Conservation (phyloP, 192 early-diverging fungal genomes). For the Neocallimastix lanati region DNA sequence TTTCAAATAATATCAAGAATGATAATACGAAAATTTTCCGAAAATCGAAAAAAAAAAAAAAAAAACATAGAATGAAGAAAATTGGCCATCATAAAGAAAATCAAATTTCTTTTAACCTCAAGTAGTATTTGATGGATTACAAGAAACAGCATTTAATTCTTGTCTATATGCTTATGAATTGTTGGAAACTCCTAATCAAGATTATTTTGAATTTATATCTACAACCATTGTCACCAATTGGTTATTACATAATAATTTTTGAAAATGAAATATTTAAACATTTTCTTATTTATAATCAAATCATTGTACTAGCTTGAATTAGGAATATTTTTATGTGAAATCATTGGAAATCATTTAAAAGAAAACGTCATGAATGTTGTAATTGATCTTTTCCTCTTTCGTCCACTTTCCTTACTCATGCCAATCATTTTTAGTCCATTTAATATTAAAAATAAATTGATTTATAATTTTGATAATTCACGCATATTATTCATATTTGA, state of each 20-base stretch:
- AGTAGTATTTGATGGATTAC: background rate
- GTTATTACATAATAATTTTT: background rate
- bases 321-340: background rate
- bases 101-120: background rate
- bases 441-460: slow-evolving; percentile 6
- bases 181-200: background rate
- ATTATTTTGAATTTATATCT: background rate
- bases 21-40: too few relatives aligned
- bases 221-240: background rate
- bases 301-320: background rate
- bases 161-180: background rate
- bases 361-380: background rate
- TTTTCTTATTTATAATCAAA: background rate
- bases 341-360: background rate
- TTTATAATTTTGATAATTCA: slow-evolving; percentile 70
- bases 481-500: slow-evolving; percentile 71
- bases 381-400: background rate
- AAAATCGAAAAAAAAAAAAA: too few relatives aligned
- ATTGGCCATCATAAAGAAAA: background rate
- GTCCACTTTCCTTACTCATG: background rate
- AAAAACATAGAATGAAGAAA: too few relatives aligned
- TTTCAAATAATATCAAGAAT: too few relatives aligned
- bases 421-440: background rate
- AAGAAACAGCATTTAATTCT: background rate
- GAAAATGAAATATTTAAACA: background rate